These are phyloP conservation scores for Acacia melanoxylon DNA, from an alignment of 306 rosid genomes.

Conservation along the genomic window DNA sequence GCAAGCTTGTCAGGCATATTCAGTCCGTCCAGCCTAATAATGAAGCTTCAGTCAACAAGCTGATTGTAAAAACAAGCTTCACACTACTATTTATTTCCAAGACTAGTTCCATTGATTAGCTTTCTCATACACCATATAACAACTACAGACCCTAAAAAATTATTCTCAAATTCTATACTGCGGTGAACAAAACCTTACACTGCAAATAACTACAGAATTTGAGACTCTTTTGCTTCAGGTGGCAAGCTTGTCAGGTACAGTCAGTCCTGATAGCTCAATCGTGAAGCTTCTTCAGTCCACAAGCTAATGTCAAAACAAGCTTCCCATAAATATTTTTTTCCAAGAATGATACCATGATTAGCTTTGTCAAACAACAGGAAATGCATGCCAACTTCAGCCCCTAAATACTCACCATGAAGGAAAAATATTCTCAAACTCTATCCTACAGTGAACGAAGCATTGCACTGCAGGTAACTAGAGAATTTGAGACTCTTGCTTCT, in stretches of 20 bases:
- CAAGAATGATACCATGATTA: background rate
- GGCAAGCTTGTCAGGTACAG: slow-evolving; percentile 13
- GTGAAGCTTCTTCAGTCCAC: background rate
- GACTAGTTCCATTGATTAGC: background rate
- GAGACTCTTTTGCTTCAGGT: slow-evolving; percentile 9
- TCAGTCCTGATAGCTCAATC: background rate
- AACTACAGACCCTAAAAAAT: background rate
- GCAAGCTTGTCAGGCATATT: background rate
- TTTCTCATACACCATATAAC: background rate
- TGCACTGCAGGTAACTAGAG: background rate
- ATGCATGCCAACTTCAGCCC: background rate
- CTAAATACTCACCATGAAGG: background rate
- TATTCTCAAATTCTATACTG: background rate
- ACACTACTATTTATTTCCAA: background rate
- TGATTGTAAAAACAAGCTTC: background rate
- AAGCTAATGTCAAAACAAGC: background rate
- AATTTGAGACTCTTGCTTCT: slow-evolving; percentile 11
- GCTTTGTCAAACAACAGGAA: background rate
- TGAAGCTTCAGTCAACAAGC: background rate
- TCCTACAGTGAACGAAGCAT: background rate
- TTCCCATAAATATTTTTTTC: background rate
- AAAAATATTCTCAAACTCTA: background rate
- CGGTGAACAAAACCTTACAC: background rate
- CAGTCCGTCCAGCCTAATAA: background rate
- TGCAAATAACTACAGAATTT: background rate